Percentiles rank a stretch among this genome's conserved stretches.
phyloP scores from a whole-genome alignment of 305 asterid species.

The Solanum hybrid region DNA sequence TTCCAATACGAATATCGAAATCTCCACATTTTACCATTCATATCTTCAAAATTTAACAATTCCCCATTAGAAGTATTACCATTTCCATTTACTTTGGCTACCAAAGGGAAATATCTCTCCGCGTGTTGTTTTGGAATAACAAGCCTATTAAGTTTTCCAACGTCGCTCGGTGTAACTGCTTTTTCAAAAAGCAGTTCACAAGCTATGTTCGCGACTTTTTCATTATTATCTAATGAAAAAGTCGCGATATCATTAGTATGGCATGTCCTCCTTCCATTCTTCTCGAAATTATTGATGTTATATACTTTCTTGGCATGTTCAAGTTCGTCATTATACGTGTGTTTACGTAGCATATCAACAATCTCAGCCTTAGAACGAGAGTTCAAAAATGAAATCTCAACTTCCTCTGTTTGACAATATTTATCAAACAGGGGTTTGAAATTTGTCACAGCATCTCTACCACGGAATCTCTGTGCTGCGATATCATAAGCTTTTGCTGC shows the following conservation, averaged over 20 bases:
- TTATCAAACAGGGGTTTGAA: conserved; percentile 44
- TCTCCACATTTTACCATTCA: conserved; percentile 65
- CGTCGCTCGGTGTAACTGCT: conserved; percentile 82
- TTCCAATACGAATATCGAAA: conserved; percentile 83
- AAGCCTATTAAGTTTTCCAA: conserved; percentile 68
- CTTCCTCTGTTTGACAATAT: conserved; percentile 17
- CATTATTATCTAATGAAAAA: conserved; percentile 7
- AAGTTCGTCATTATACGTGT: conserved; percentile 69
- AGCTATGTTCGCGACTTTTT: conserved; percentile 10
- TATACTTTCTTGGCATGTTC: conserved; percentile 46
- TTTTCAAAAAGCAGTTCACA: conserved; percentile 66
- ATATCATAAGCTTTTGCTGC: conserved; percentile 74
- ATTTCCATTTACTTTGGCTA: conserved; percentile 25
- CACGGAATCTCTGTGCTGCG: conserved; percentile 85
- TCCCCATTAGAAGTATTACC: conserved; percentile 38
- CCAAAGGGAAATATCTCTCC: conserved; percentile 68
- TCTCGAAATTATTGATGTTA: conserved; percentile 13
- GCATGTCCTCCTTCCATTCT: background rate
- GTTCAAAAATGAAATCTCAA: conserved; percentile 43
- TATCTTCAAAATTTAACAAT: conserved; percentile 57
- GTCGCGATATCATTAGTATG: conserved; percentile 1
- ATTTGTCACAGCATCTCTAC: conserved; percentile 79
- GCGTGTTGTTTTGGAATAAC: conserved; percentile 84
- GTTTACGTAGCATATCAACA: conserved; percentile 83
- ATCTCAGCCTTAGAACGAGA: conserved; percentile 70